These are phyloP conservation scores for Yamadazyma atlantica DNA, from an alignment of 1,139 yeast species.

Conservation along the genomic window DNA sequence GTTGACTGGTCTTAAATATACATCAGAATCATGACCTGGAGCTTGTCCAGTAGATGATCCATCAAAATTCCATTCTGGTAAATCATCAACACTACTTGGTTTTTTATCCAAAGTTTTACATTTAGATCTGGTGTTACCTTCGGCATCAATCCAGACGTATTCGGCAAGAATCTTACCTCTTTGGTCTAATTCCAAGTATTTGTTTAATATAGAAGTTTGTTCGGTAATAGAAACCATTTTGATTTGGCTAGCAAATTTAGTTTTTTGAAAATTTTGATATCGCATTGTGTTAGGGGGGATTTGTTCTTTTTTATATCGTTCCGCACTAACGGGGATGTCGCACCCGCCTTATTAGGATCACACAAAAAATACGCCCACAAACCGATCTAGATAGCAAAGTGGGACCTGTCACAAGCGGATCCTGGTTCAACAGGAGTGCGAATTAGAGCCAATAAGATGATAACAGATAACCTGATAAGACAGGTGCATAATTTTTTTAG, in stretches of 20 bases:
- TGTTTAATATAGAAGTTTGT: constrained; percentile 74
- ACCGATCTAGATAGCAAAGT: background rate
- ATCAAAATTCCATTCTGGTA: constrained; percentile 99
- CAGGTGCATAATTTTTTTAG: constrained; percentile 2
- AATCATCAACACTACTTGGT: constrained; percentile 74
- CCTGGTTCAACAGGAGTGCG: constrained; percentile 1
- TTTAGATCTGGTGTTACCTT: constrained; percentile 90
- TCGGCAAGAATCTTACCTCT: constrained; percentile 88
- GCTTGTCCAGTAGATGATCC: constrained; percentile 99
- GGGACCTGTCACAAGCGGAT: background rate
- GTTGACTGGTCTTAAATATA: constrained; percentile 91
- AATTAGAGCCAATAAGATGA: constrained; percentile 9
- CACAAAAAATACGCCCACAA: too few relatives aligned
- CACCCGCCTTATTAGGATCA: background rate
- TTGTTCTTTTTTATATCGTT: background rate
- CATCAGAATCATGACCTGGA: constrained; percentile 96
- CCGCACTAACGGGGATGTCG: background rate
- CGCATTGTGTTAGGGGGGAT: constrained; percentile 1
- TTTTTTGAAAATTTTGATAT: background rate
- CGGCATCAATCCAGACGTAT: constrained; percentile 96
- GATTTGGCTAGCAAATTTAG: background rate
- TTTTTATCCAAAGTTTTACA: constrained; percentile 78
- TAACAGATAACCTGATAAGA: constrained; percentile 12
- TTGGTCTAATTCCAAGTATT: constrained; percentile 83
- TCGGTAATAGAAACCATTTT: constrained; percentile 52